A percentile compares a stretch with the other conserved stretches of the same genome.
These are phyloP conservation scores for Hypoxylon lenormandii DNA, from an alignment of 495 filamentous ascomycete genomes.

Conservation along the genomic window DNA sequence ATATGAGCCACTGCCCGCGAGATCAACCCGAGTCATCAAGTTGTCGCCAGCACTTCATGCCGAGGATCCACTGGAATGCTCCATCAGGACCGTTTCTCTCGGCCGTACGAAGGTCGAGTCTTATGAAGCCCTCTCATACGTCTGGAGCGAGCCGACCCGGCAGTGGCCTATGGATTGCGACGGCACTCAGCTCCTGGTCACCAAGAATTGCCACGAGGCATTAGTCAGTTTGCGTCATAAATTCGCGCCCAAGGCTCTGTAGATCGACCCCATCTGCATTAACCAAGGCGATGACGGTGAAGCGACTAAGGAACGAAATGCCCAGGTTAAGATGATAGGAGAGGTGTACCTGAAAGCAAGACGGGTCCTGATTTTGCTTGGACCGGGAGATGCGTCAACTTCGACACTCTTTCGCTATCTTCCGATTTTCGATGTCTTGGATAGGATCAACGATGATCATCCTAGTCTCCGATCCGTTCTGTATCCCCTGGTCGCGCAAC, in stretches of 20 bases:
- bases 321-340: constrained; percentile 43
- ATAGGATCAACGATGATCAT: too few relatives aligned
- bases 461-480: too few relatives aligned
- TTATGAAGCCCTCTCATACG: constrained; percentile 40
- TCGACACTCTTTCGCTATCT: neutral
- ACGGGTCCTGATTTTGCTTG: constrained; percentile 22
- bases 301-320: constrained; percentile 42
- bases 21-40: too few relatives aligned
- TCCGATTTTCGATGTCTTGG: too few relatives aligned
- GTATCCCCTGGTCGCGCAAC: too few relatives aligned
- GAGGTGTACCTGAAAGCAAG: constrained; percentile 26
- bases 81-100: too few relatives aligned
- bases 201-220: constrained; percentile 21
- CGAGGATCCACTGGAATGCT: too few relatives aligned
- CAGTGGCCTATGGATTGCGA: constrained; percentile 18
- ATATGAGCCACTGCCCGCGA: too few relatives aligned
- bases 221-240: constrained; percentile 22
- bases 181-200: constrained; percentile 10
- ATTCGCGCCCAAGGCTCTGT: too few relatives aligned
- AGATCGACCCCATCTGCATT: constrained; percentile 47
- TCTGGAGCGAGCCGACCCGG: constrained; percentile 35
- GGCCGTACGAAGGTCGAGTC: too few relatives aligned
- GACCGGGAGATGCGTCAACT: constrained; percentile 2
- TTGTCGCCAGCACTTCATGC: too few relatives aligned
- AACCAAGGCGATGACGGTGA: constrained; percentile 33